Conservation (phyloP, 2,329 filamentous ascomycete genomes). For the Myriosclerotinia curreyana region DNA sequence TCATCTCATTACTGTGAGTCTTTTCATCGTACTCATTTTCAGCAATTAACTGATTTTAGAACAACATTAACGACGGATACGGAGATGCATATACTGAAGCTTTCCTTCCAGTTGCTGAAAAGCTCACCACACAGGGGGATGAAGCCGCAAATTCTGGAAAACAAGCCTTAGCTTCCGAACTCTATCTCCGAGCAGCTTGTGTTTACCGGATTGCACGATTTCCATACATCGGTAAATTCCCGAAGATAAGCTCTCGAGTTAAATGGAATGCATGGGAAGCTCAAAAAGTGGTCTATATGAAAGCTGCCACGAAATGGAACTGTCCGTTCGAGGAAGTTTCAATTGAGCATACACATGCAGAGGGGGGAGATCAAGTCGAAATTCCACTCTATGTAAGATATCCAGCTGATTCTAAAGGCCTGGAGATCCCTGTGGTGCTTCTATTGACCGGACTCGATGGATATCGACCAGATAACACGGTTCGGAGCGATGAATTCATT, state of each 20-base stretch:
- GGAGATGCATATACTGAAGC: conserved; percentile 61
- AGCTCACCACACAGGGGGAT: conserved; percentile 53
- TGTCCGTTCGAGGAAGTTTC: conserved; percentile 59
- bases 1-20: conserved; percentile 53
- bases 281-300: conserved; percentile 62
- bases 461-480: conserved; percentile 61
- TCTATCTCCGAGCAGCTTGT: conserved; percentile 68
- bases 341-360: conserved; percentile 55
- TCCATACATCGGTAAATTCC: conserved; percentile 51
- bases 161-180: conserved; percentile 52
- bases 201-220: conserved; percentile 74
- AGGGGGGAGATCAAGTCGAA: conserved; percentile 41
- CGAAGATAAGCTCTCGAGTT: conserved; percentile 42
- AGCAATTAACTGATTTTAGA: conserved; percentile 35
- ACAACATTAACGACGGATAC: conserved; percentile 62
- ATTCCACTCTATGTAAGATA: conserved; percentile 66
- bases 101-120: conserved; percentile 60
- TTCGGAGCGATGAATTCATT: conserved; percentile 59
- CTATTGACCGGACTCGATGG: conserved; percentile 62
- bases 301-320: conserved; percentile 53
- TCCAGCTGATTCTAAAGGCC: conserved; percentile 45
- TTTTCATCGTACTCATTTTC: neutral
- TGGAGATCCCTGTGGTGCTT: conserved; percentile 49
- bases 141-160: conserved; percentile 49
- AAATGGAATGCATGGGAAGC: conserved; percentile 63